Evolutionary conservation across 768 basidiomycete species (phyloP), one percentile per base, ranked within the genome.

Genomic region (Suillus cothurnatus): DNA sequence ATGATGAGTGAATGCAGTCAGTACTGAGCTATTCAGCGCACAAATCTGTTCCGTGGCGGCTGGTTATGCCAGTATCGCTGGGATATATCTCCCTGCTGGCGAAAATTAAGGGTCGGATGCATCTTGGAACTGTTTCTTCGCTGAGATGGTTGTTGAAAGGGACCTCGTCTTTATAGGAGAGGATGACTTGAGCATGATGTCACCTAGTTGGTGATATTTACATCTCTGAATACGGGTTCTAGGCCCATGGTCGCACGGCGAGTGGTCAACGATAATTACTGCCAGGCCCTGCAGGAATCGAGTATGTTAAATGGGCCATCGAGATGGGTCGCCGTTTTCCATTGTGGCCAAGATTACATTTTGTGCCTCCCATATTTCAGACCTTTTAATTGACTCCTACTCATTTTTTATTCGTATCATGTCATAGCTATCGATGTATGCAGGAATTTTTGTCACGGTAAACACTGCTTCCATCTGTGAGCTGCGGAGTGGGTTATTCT

Each of bases 1-100:
- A 38, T 41, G n/a, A 60, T 61, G 31, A 61, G 53, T 17, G 8
- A 21, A 63, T 15, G n/a, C 23, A n/a, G 23, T 61, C 36, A 43
- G 26, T 12, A 28, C 31, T 28, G 12, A 31, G n/a, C 31, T 43
- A 32, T 28, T 21, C 14, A 28, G 45, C 75, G 67, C 62, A 77
- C 76, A 47, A 78, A 66, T 71, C 76, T 78, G 64, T 71, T 77
- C 61, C 75, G 71, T 38, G 72, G 71, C 15, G 76, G 55, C 50
- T 78, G 76, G 52, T 73, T 77, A 60, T 76, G 71, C 76, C 76
- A 77, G 62, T 74, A 78, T 55, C 75, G 66, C 23, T 72, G 72
- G 19, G 73, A 68, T 69, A 26, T 73, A 62, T 19, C 62, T 66
- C 53, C 74, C 49, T 68, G 67, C 58, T 76, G 75, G 31, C 64